Evolutionary conservation across 331 rosid genomes (phyloP), one percentile per base, ranked within the genome.

Genomic region (Pyracantha coccinea): DNA sequence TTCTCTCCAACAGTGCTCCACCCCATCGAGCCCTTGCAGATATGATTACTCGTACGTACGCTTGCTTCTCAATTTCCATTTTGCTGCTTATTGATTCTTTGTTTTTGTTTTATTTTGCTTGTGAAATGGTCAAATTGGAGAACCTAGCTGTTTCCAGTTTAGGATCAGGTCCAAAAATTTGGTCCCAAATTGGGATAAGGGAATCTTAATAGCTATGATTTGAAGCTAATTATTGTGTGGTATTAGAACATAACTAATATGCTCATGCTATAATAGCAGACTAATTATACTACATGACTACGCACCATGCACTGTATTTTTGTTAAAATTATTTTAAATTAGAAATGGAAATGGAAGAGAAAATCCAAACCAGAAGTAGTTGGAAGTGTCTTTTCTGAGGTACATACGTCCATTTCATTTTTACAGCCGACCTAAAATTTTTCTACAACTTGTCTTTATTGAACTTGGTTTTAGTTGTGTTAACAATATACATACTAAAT

Each of bases 21-120:
- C 25, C 2, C 82, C 91, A 5, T 20, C 57, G 23, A 81, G 75
- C 74, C 91, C 95, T 12, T 92, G 98, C 78, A 72, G 70, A 32
- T 92, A 87, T 68, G 91, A 90, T 65, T 77, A 79, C 86, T 77
- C 89, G 97, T 92, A 73, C 20, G 20, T 32, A 2, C 16, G 35
- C 6, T 23, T 41, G 14, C 47, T 41, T 41, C 47, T 11, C 47
- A 41, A 41, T 41, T 41, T 41, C 47, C 47, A 41, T 11, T 3
- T 15, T 20, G 9, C 19, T 68, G 6, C 29, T 5, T 21, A 57
- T 21, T 57, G 16, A 4, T 20, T 57, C 62, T 57, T 24, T 57
- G 29, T 57, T 21, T 60, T 13, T 41, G 47, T 41, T 41, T 41
- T 9, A 38, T 9, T 35, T 38, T 38, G 33, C 20, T 29, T 52